A percentile compares a stretch with the other conserved stretches of the same genome.
phyloP scores from a whole-genome alignment of 2,329 filamentous ascomycete genomes.

The Myriosclerotinia duriaeana region DNA sequence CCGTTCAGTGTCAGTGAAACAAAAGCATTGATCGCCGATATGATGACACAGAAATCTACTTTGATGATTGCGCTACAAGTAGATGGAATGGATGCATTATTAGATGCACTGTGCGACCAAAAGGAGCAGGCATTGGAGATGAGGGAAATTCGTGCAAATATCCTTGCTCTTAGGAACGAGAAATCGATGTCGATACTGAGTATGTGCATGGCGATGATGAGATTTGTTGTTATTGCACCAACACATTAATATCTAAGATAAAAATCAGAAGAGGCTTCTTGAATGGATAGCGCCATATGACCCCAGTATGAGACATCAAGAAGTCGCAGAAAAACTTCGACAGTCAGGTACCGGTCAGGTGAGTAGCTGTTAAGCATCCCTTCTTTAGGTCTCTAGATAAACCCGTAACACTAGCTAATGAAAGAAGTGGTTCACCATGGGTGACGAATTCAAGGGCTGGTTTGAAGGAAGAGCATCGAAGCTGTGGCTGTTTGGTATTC shows the following conservation, averaged over 20 bases:
- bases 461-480: not conserved
- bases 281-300: not conserved
- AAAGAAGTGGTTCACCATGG: not conserved
- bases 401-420: not conserved
- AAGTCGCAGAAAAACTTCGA: slow-evolving; percentile 1
- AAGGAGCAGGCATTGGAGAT: not conserved
- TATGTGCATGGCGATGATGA: not conserved
- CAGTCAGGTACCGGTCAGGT: not conserved
- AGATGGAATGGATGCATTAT: slow-evolving; percentile 1
- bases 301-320: not conserved
- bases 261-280: not conserved
- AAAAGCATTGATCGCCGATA: slow-evolving; percentile 4
- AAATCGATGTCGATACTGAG: not conserved
- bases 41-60: slow-evolving; percentile 8
- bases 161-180: not conserved
- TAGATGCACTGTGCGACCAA: slow-evolving; percentile 1
- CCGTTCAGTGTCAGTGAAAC: slow-evolving; percentile 12
- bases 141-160: not conserved
- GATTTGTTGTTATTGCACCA: not conserved
- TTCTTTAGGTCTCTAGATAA: not conserved
- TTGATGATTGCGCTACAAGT: slow-evolving; percentile 15
- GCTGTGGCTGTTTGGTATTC: slow-evolving; percentile 4
- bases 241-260: not conserved
- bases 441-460: not conserved
- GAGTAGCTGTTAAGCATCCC: not conserved